These are phyloP conservation scores for Solanum piurae DNA, from an alignment of 257 asterid genomes.

Conservation along the genomic window DNA sequence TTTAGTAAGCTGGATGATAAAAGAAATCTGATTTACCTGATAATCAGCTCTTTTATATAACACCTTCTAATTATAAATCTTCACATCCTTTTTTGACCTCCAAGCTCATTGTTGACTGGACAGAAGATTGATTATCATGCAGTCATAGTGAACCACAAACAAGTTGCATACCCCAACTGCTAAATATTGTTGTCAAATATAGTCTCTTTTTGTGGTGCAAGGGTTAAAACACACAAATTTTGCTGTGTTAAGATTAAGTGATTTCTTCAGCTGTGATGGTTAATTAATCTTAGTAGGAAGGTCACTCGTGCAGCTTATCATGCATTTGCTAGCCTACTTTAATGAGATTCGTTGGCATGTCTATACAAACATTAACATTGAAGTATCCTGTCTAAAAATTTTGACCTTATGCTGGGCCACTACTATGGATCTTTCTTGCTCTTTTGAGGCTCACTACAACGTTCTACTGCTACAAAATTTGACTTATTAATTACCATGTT, in stretches of 20 bases:
- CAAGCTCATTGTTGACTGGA: background rate
- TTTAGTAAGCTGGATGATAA: background rate
- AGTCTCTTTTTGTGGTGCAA: background rate
- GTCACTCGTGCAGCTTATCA: background rate
- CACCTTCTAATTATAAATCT: background rate
- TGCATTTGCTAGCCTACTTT: background rate
- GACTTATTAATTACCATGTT: background rate
- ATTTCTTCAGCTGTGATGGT: background rate
- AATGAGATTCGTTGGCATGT: background rate
- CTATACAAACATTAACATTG: background rate
- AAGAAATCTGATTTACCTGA: background rate
- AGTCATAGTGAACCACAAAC: background rate
- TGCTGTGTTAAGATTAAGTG: background rate
- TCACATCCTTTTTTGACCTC: background rate
- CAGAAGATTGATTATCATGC: background rate
- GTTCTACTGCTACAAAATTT: background rate
- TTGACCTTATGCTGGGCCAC: background rate
- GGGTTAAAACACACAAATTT: background rate
- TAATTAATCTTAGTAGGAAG: background rate
- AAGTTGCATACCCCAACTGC: background rate
- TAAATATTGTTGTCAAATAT: background rate
- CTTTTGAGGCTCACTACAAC: background rate
- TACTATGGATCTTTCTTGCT: background rate
- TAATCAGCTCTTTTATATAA: background rate
- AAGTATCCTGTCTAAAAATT: background rate